A percentile compares a stretch with the other conserved stretches of the same genome.
Conservation (phyloP, 108 stramenopile species). For the Epipyxis sp. region DNA sequence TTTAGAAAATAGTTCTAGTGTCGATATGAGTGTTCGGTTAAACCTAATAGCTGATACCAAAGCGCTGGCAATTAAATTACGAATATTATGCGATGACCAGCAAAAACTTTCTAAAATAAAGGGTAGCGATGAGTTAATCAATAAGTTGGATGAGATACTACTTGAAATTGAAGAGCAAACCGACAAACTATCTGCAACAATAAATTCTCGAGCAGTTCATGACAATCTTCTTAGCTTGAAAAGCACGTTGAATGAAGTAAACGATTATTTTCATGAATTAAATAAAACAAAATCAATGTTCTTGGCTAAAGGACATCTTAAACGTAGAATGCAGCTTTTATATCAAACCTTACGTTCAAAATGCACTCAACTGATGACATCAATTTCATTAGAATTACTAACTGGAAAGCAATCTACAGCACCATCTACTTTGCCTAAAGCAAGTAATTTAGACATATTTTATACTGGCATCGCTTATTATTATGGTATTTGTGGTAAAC, state of each 20-base stretch:
- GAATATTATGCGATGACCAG: not conserved
- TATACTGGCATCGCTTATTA: not conserved
- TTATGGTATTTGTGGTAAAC: not conserved
- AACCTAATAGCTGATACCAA: not conserved
- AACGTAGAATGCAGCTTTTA: not conserved
- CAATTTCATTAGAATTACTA: not conserved
- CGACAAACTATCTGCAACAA: not conserved
- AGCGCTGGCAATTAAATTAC: not conserved
- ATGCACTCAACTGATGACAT: not conserved
- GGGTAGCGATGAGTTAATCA: conserved; percentile 1
- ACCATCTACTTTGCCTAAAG: not conserved
- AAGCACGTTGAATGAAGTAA: not conserved
- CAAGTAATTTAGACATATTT: not conserved
- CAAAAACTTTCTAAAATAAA: not conserved
- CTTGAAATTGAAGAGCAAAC: conserved; percentile 8
- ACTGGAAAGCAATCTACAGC: not conserved
- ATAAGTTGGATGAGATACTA: not conserved
- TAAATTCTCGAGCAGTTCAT: not conserved
- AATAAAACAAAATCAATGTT: not conserved
- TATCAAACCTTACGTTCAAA: not conserved
- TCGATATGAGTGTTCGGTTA: too few species aligned
- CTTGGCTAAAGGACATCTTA: not conserved
- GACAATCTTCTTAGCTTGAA: not conserved
- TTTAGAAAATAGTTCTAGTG: too few species aligned
- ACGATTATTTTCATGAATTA: not conserved